Conservation (phyloP, 352 stramenopile genomes). For the Phytophthora lateralis region DNA sequence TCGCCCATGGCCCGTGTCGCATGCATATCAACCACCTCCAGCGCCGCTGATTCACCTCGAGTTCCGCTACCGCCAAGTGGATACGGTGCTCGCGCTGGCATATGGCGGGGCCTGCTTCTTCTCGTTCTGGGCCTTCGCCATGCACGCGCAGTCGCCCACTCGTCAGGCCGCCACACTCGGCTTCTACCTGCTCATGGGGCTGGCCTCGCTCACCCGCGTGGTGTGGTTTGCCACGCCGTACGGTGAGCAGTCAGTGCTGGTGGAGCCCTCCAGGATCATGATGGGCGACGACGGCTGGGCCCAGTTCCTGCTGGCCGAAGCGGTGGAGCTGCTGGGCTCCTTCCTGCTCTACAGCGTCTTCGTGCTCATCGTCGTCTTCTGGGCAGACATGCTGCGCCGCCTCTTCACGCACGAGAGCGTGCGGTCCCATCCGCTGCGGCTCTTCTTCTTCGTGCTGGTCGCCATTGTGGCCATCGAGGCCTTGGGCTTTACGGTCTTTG, state of each 20-base stretch:
- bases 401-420: conserved; percentile 81
- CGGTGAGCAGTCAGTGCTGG: conserved; percentile 68
- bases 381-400: conserved; percentile 97
- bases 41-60: conserved; percentile 73
- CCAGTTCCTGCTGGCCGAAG: conserved; percentile 83
- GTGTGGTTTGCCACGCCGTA: conserved; percentile 82
- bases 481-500: conserved; percentile 90
- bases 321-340: conserved; percentile 90
- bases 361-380: conserved; percentile 97
- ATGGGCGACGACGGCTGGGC: conserved; percentile 72
- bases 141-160: conserved; percentile 63
- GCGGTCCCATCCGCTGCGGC: conserved; percentile 83
- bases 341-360: conserved; percentile 97
- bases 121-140: conserved; percentile 78
- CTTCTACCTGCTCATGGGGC: conserved; percentile 81
- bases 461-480: conserved; percentile 73
- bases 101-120: conserved; percentile 84
- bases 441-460: conserved; percentile 88
- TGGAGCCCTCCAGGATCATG: conserved; percentile 58
- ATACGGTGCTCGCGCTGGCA: conserved; percentile 73
- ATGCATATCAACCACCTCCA: conserved; percentile 26
- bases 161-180: conserved; percentile 74
- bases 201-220: conserved; percentile 66
- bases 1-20: conserved; percentile 1
- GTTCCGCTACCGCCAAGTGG: conserved; percentile 82